These are phyloP conservation scores for Moesziomyces aphidis DNA, from an alignment of 1,284 basidiomycete species.

Conservation along the genomic window DNA sequence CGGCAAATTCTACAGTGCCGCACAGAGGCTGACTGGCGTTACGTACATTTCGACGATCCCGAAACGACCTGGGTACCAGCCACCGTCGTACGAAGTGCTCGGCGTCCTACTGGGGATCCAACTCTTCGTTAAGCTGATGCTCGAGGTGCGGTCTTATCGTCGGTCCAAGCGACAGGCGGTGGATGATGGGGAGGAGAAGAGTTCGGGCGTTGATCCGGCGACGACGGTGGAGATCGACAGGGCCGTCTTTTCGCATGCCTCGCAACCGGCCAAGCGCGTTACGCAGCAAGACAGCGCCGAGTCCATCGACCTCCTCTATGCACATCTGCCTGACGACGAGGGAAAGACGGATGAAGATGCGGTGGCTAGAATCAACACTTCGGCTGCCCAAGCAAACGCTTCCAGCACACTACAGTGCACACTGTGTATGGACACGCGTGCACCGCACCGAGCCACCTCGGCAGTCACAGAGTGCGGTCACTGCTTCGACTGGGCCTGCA, in stretches of 20 bases:
- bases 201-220: conserved; percentile 5
- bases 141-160: conserved; percentile 13
- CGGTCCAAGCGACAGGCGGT: neutral
- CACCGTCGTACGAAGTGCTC: conserved; percentile 68
- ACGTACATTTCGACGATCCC: conserved; percentile 61
- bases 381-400: conserved; percentile 20
- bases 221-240: conserved; percentile 39
- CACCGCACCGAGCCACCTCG: conserved; percentile 70
- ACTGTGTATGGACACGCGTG: conserved; percentile 65
- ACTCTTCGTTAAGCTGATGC: conserved; percentile 57
- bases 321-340: conserved; percentile 23
- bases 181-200: neutral
- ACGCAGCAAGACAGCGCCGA: neutral
- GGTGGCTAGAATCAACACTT: conserved; percentile 35
- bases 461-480: conserved; percentile 94
- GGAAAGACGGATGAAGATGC: conserved; percentile 5
- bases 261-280: conserved; percentile 40
- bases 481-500: conserved; percentile 93
- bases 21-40: conserved; percentile 66
- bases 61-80: conserved; percentile 42
- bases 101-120: conserved; percentile 67
- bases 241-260: conserved; percentile 21
- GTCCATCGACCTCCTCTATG: conserved; percentile 27
- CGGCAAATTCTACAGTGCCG: conserved; percentile 67
- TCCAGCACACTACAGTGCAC: conserved; percentile 63